Base-by-base conservation (phyloP, 139 green algal genomes). In the Diplosphaera chodatii region DNA sequence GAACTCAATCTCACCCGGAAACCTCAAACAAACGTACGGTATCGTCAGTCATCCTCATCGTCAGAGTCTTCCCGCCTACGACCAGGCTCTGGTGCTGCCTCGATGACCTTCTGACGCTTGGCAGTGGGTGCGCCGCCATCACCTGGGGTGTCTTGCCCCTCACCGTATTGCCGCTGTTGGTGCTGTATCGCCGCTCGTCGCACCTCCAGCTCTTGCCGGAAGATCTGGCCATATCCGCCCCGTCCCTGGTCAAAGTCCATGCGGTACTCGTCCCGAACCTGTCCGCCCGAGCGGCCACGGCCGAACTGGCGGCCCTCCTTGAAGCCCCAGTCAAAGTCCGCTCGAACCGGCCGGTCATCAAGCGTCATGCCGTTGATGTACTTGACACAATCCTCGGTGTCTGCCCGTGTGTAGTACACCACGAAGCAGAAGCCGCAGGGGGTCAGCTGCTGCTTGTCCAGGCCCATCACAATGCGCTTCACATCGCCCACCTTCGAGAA, bases 341-440 rank as follows among this genome's bases (percentile, higher is more conserved):
- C 91, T 8, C 96, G 85, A 29, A 99, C 94, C 32, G 87, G 79
- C 2, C 94, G 82, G 68, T 96, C 93, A 76, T 99, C 96, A 67
- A 99, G 73, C 70, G 91, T 87, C 0, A 89, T 96, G 28, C 96
- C 94, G 74, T 91, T 98, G 40, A 99, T 78, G 76, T 93, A 97
- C 48, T 87, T 90, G 20, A 95, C 86, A 1, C 78, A 85, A 56
- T 85, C 80, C 83, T 97, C 89, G 8, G 94, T 83, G 76, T 94
- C 94, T 63, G 88, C 70, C 0, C 87, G 72, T 1, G 75, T 88
- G 81, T 92, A 86, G 72, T 93, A 97, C 28, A 93, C 86, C 30
- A 98, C 93, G 68, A 99, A 99, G 64, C 85, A 94, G 75, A 99
- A 99, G 66, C 96, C 96, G 77, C 96, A 99, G 30, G 96, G 96